These are phyloP conservation scores for Vaccinium macrocarpon DNA, from an alignment of 148 eudicot genomes.

Conservation along the genomic window DNA sequence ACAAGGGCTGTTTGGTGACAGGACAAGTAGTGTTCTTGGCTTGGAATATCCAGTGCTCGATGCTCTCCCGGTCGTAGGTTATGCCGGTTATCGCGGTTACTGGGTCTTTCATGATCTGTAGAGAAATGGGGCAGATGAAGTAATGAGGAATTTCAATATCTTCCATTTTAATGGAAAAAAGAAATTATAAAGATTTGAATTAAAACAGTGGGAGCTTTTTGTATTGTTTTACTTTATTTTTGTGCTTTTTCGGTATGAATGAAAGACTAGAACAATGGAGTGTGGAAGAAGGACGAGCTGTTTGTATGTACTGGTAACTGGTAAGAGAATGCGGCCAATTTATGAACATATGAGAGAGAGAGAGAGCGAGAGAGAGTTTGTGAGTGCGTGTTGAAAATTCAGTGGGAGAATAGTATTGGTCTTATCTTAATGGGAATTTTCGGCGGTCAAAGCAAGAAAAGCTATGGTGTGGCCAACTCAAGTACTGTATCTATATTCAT, in stretches of 20 bases:
- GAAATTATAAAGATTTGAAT: neutral
- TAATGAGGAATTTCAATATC: conserved; percentile 39
- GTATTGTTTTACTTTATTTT: neutral
- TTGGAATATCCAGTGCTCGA: conserved; percentile 42
- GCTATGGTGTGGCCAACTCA: no score
- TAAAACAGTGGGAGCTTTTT: neutral
- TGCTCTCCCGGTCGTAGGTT: conserved; percentile 53
- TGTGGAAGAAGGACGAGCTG: neutral
- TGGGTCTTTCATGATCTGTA: conserved; percentile 59
- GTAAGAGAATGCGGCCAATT: no score
- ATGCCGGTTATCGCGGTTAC: conserved; percentile 43
- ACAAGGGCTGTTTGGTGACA: conserved; percentile 40
- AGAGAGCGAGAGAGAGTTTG: neutral
- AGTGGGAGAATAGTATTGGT: no score
- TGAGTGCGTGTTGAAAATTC: conserved; percentile 15
- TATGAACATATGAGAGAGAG: no score
- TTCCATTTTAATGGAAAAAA: conserved; percentile 22
- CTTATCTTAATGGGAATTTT: neutral
- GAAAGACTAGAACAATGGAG: neutral
- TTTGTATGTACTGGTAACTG: conserved; percentile 15
- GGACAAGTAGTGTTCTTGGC: conserved; percentile 34
- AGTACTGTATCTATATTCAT: no score
- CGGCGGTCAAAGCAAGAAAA: no score
- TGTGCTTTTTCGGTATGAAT: neutral
- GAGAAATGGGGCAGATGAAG: conserved; percentile 54